These are phyloP conservation scores for Sporisorium exsertum DNA, from an alignment of 1,284 basidiomycete species.

Conservation along the genomic window DNA sequence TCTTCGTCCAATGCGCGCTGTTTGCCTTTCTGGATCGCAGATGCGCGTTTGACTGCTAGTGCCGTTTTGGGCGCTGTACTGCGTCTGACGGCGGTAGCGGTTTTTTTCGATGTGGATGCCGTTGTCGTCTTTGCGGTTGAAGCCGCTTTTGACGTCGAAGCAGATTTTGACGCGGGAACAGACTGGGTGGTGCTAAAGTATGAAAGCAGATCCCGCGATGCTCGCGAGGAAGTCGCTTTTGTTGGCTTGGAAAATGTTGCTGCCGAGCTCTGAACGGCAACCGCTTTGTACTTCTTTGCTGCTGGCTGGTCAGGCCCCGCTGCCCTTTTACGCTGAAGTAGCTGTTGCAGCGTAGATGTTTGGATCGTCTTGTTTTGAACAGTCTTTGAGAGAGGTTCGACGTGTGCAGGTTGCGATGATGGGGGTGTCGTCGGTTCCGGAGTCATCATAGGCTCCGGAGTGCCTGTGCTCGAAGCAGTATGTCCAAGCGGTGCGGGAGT, in stretches of 20 bases:
- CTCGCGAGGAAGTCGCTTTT: constrained; percentile 7
- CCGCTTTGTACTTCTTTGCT: neutral
- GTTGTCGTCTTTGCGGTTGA: neutral
- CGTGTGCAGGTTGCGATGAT: neutral
- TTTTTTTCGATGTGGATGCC: constrained; percentile 1
- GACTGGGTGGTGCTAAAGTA: constrained; percentile 14
- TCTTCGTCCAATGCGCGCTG: constrained; percentile 11
- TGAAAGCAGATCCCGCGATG: constrained; percentile 19
- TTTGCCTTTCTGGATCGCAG: constrained; percentile 11
- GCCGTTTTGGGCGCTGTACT: neutral
- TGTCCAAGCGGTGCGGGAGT: neutral
- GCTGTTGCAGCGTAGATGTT: neutral
- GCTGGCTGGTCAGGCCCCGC: neutral
- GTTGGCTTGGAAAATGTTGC: neutral
- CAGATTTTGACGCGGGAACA: neutral
- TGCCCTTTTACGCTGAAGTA: neutral
- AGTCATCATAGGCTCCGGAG: neutral
- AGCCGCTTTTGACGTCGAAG: neutral
- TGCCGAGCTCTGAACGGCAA: neutral
- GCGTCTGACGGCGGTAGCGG: neutral
- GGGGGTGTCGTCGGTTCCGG: neutral
- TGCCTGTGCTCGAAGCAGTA: neutral
- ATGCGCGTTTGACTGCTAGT: neutral
- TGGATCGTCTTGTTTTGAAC: neutral
- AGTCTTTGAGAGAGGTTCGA: neutral